Percentiles rank a stretch among this genome's conserved stretches.
These are phyloP conservation scores for Zymoseptoria ardabiliae DNA, from an alignment of 2,329 filamentous ascomycete genomes.

Conservation along the genomic window DNA sequence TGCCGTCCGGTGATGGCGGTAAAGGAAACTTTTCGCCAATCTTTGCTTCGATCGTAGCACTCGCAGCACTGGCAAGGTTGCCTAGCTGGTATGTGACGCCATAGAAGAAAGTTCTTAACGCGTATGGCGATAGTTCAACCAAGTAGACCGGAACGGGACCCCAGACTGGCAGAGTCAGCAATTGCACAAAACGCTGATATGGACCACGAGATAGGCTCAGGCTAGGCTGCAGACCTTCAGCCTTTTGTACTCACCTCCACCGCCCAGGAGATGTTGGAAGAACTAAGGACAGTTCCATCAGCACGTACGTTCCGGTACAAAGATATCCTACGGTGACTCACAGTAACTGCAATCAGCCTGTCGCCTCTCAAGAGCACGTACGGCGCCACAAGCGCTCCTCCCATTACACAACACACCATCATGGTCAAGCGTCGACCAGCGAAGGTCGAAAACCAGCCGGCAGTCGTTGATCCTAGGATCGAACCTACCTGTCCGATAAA, in stretches of 20 bases:
- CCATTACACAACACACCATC: conserved; percentile 31
- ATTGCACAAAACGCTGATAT: conserved; percentile 21
- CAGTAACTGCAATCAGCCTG: conserved; percentile 28
- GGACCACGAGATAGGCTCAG: background rate
- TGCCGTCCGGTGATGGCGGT: conserved; percentile 20
- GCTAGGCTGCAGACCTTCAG: background rate
- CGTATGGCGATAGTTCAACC: conserved; percentile 30
- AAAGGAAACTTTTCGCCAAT: conserved; percentile 33
- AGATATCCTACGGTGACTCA: conserved; percentile 19
- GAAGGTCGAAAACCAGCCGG: conserved; percentile 33
- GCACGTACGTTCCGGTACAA: background rate
- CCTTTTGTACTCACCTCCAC: background rate
- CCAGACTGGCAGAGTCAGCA: conserved; percentile 34
- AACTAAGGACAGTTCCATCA: background rate
- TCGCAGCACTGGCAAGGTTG: conserved; percentile 32
- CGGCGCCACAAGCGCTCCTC: conserved; percentile 31
- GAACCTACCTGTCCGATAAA: conserved; percentile 32
- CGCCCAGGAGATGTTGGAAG: background rate
- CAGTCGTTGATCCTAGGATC: conserved; percentile 28
- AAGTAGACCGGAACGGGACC: conserved; percentile 35
- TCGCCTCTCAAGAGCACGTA: conserved; percentile 29
- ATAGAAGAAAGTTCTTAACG: conserved; percentile 31
- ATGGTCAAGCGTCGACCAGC: conserved; percentile 33
- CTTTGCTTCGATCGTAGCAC: conserved; percentile 32
- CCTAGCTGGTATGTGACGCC: conserved; percentile 35